Base-by-base conservation (phyloP, 2,329 filamentous ascomycete genomes). In the Colletotrichum cordylinicola region DNA sequence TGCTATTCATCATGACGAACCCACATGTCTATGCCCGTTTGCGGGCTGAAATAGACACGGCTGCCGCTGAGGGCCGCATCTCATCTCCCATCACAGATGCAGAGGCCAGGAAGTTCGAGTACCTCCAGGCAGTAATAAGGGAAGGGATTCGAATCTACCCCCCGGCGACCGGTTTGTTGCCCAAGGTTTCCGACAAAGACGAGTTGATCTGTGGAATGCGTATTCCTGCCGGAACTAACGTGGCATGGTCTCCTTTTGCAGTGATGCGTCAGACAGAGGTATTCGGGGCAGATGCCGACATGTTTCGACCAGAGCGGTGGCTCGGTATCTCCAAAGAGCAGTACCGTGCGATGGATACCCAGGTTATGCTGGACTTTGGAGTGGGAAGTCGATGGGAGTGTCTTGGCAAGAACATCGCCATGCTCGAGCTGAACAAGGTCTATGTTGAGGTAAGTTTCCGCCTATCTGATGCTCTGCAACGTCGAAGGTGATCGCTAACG, bases 1-100 rank as follows among this genome's bases (percentile, higher is more conserved):
- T 92, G 75, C 85, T 92, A 27, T 86, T 89, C 79, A 80, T 92
- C 75, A 86, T 88, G 21, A 89, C 86, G 12, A 87, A 86, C 21
- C 88, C 88, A 0, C 83, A 83, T 0, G 85, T 90, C 1, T 86
- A 88, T 69, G 72, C 78, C 4, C 86, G 82, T 4, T 81, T 93
- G 0, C 86, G 86, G 15, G 79, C 79, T 1, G 89, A 90, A 76
- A 85, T 88, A 43, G 83, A 86, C 48, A 77, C 77, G 12, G 85
- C 83, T 13, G 73, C 76, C 24, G 33, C 68, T 16, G 78, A 80
- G 13, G 79, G 77, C 6, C 73, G 78, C 39, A 79, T 85, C 18
- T 78, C 82, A 0, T 70, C 77, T 2, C 77, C 78, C 7, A 84
- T 85, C 61, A 80, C 79, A 8, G 81, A 86, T 64, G 78, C 79